phyloP scores from a whole-genome alignment of 441 rosid genomes.

The Biscutella auriculata region DNA sequence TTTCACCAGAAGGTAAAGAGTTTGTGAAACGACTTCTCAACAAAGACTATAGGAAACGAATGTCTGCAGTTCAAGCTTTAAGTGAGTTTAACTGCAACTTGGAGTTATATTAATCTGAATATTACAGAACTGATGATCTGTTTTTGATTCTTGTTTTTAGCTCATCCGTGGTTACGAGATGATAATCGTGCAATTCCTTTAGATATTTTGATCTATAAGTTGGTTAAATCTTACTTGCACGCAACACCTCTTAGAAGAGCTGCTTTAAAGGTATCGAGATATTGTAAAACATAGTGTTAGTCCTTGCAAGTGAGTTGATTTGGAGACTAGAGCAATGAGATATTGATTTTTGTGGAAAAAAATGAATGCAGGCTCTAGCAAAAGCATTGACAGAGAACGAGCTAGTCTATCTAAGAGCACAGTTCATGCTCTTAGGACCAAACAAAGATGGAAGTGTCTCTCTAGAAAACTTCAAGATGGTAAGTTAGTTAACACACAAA shows the following conservation, averaged over 20 bases:
- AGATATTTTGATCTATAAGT: slow-evolving; percentile 67
- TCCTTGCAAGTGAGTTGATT: not conserved
- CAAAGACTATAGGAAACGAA: slow-evolving; percentile 84
- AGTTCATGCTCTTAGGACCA: slow-evolving; percentile 67
- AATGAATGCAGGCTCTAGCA: slow-evolving; percentile 52
- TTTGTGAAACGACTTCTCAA: slow-evolving; percentile 84
- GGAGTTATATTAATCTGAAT: not conserved
- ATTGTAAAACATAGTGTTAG: no score
- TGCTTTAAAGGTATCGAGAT: slow-evolving; percentile 55
- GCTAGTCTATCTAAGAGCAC: slow-evolving; percentile 71
- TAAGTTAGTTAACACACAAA: slow-evolving; percentile 12
- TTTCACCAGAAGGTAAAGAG: slow-evolving; percentile 72
- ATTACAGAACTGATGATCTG: not conserved
- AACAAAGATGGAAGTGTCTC: slow-evolving; percentile 64
- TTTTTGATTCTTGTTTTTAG: slow-evolving; percentile 23
- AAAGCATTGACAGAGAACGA: slow-evolving; percentile 76
- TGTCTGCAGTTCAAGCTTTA: slow-evolving; percentile 91
- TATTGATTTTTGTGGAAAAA: not conserved
- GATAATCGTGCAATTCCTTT: slow-evolving; percentile 47
- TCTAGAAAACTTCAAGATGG: slow-evolving; percentile 71
- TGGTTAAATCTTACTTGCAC: slow-evolving; percentile 61
- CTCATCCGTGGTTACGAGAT: slow-evolving; percentile 79
- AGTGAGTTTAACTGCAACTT: slow-evolving; percentile 39
- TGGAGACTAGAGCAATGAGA: not conserved
- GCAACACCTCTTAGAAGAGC: slow-evolving; percentile 75